Evolutionary conservation across 106 monocot species (phyloP), one percentile per base, ranked within the genome.

Genomic region (Chionographis japonica): DNA sequence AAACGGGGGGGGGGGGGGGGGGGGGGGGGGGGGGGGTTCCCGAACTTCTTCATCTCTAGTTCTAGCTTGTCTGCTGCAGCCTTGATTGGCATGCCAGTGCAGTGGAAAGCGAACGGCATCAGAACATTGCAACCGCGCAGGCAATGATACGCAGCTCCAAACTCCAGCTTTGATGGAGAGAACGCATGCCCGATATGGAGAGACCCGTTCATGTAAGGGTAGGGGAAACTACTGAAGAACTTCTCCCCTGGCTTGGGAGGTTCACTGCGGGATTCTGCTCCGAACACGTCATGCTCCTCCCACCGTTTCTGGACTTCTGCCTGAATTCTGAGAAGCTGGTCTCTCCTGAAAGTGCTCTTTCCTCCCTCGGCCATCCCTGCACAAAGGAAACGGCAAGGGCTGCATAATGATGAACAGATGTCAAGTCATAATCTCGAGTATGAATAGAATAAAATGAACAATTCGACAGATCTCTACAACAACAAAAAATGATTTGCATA

Each of bases 51-150:
- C 7, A 79, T 76, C 74, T 94, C 94, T 52, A 88, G 69, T 15
- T 73, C 76, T 50, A 90, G 80, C 60, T 94, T 94, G 67, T 94
- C 91, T 12, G 94, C 91, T 6, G 94, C 88, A 15, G 94, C 94
- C 74, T 94, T 94, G 56, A 94, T 94, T 4, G 94, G 90, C 94
- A 94, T 94, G 7, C 94, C 90, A 3, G 94, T 94, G 85, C 94
- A 94, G 60, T 94, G 94, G 74, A 94, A 94, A 10, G 80, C 94
- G 66, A 94, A 94, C 13, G 94, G 94, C 20, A 94, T 70, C 13
- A 94, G 83, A 3, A 94, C 90, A 56, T 94, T 94, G 3, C 77
- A 77, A 16, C 88, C 83, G 50, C 94, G 75, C 55, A 94, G 58
- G 3, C 90, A 54, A 50, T 94, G 87, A 49, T 80, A 94, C 17